Conservation (phyloP, 768 basidiomycete species). For the Termitomyces sp. region DNA sequence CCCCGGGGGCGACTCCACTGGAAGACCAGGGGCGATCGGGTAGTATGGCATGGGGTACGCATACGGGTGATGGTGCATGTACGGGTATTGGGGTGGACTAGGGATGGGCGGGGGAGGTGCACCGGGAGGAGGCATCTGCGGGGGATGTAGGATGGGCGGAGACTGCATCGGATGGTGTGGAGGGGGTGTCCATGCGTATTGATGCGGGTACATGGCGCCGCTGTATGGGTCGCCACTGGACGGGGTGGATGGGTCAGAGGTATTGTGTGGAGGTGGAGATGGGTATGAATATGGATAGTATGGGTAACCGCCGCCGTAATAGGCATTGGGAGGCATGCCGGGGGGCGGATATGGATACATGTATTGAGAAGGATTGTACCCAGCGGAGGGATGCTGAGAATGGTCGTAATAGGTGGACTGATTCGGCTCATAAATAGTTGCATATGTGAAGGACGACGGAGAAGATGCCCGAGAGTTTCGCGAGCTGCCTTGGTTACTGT, state of each 20-base stretch:
- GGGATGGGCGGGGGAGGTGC: conserved; percentile 24
- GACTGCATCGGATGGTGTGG: conserved; percentile 27
- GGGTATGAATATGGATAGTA: conserved; percentile 39
- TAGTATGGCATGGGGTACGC: conserved; percentile 27
- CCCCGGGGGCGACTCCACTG: conserved; percentile 22
- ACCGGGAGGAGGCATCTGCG: conserved; percentile 23
- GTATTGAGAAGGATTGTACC: conserved; percentile 47
- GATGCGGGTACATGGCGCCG: conserved; percentile 27
- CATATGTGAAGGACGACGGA: conserved; percentile 65
- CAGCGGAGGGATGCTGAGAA: conserved; percentile 38
- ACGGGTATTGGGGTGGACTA: conserved; percentile 29
- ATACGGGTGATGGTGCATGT: conserved; percentile 27
- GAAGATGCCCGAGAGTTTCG: conserved; percentile 73
- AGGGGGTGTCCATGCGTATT: conserved; percentile 37
- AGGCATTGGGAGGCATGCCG: conserved; percentile 34
- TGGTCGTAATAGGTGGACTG: conserved; percentile 6
- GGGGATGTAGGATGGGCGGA: conserved; percentile 27
- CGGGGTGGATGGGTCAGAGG: conserved; percentile 29
- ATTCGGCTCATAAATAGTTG: conserved; percentile 65
- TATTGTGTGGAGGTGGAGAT: conserved; percentile 28
- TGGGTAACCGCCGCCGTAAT: conserved; percentile 38
- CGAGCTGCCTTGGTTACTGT: conserved; percentile 55
- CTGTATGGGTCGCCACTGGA: conserved; percentile 28
- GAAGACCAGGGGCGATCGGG: conserved; percentile 19
- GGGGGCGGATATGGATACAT: conserved; percentile 48